Evolutionary conservation across 257 asterid genomes (phyloP).

Genomic region (Cordia subcordata): DNA sequence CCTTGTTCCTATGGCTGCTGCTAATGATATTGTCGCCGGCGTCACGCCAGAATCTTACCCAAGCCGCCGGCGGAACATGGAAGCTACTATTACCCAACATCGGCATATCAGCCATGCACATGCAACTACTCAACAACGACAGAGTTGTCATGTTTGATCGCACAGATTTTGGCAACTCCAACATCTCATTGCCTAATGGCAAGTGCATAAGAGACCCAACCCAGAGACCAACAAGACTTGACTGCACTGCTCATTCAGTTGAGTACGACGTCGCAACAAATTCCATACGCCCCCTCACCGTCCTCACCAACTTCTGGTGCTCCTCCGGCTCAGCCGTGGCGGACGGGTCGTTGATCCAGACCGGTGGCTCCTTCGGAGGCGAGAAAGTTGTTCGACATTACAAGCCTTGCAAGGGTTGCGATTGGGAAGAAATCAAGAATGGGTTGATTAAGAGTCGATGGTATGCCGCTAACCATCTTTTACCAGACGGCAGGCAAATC

Average conservation of each 20-base stretch:
- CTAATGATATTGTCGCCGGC: neutral
- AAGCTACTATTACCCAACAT: conserved; percentile 19
- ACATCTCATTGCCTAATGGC: conserved; percentile 39
- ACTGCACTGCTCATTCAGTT: conserved; percentile 66
- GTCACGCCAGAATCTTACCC: neutral
- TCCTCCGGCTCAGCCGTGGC: conserved; percentile 51
- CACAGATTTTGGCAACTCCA: conserved; percentile 42
- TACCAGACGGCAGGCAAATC: conserved; percentile 5
- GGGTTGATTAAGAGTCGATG: conserved; percentile 24
- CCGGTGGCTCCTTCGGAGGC: conserved; percentile 51
- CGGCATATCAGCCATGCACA: conserved; percentile 37
- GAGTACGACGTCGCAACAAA: conserved; percentile 39
- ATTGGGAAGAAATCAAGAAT: conserved; percentile 35
- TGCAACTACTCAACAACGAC: conserved; percentile 41
- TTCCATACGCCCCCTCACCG: conserved; percentile 49
- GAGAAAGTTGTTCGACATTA: conserved; percentile 30
- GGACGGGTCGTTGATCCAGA: conserved; percentile 41
- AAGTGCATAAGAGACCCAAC: conserved; percentile 32
- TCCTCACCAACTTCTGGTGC: conserved; percentile 58
- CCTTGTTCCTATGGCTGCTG: neutral
- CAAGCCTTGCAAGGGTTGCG: conserved; percentile 37
- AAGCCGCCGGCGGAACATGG: conserved; percentile 23
- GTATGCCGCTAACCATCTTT: conserved; percentile 16
- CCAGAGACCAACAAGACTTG: conserved; percentile 9
- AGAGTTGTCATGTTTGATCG: conserved; percentile 39